These are phyloP conservation scores for Aspergillus sclerotiicarbonarius DNA, from an alignment of 495 filamentous ascomycete species.

Conservation along the genomic window DNA sequence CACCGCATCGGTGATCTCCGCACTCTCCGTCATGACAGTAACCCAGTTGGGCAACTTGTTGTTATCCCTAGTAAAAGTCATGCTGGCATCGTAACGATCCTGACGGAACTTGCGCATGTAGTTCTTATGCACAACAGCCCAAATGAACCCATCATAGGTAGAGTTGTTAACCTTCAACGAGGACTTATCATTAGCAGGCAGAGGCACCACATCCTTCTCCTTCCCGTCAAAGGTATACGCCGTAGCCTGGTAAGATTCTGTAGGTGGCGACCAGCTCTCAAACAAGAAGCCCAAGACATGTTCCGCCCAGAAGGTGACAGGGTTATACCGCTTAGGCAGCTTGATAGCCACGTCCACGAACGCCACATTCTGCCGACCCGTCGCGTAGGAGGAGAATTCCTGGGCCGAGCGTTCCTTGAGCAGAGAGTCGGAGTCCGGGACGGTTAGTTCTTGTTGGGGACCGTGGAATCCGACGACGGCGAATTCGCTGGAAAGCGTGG, in stretches of 20 bases:
- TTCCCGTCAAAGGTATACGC: conserved; percentile 88
- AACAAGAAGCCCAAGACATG: conserved; percentile 69
- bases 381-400: conserved; percentile 88
- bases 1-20: conserved; percentile 86
- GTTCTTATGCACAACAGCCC: conserved; percentile 93
- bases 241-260: conserved; percentile 69
- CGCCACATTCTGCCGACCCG: conserved; percentile 88
- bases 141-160: conserved; percentile 86
- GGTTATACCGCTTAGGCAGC: conserved; percentile 88
- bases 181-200: conserved; percentile 48
- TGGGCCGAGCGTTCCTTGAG: conserved; percentile 80
- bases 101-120: conserved; percentile 85
- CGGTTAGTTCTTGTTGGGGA: conserved; percentile 38
- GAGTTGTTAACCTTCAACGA: conserved; percentile 63
- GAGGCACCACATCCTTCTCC: conserved; percentile 72
- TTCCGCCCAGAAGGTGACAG: conserved; percentile 69
- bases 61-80: conserved; percentile 90
- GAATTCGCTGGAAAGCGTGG: conserved; percentile 75
- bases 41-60: conserved; percentile 86
- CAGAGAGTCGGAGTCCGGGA: conserved; percentile 54
- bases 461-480: conserved; percentile 79
- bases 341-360: conserved; percentile 82
- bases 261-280: conserved; percentile 64
- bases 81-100: conserved; percentile 89
- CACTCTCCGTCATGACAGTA: conserved; percentile 94